These are phyloP conservation scores for Peribolospora kevripleyi DNA, from an alignment of 768 basidiomycete genomes.

Conservation along the genomic window DNA sequence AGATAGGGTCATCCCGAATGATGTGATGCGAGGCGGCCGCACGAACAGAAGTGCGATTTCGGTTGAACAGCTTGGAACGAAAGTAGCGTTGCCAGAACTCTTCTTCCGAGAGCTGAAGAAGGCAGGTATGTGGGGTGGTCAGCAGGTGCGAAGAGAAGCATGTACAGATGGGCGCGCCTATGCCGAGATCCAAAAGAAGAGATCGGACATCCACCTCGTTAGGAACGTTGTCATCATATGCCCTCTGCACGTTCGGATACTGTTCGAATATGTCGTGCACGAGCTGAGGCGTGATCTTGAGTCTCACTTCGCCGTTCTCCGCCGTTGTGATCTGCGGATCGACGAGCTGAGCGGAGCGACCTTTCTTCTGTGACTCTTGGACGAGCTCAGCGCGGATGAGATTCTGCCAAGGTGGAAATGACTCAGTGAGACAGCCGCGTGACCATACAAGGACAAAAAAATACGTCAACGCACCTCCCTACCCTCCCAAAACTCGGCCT, in stretches of 20 bases:
- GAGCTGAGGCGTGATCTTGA: constrained; percentile 69
- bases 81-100: constrained; percentile 97
- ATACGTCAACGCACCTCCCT: constrained; percentile 37
- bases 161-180: too few species aligned
- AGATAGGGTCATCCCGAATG: constrained; percentile 72
- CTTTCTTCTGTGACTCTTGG: constrained; percentile 32
- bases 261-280: constrained; percentile 94
- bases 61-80: constrained; percentile 81
- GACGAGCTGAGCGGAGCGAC: constrained; percentile 62
- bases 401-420: constrained; percentile 8
- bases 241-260: constrained; percentile 79
- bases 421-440: constrained; percentile 3
- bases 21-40: constrained; percentile 61
- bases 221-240: constrained; percentile 80
- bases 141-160: neutral
- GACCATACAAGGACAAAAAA: too few species aligned
- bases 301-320: constrained; percentile 64
- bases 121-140: constrained; percentile 1
- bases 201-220: constrained; percentile 33
- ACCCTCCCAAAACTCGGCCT: constrained; percentile 93
- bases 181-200: neutral
- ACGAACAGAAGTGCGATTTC: constrained; percentile 75
- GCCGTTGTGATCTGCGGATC: constrained; percentile 68
- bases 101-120: constrained; percentile 49
- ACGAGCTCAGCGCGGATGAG: constrained; percentile 12